Percentiles rank a stretch among this genome's conserved stretches.
phyloP scores from a whole-genome alignment of 176 grass and related monocot species.

The Rhynchospora tenuis region DNA sequence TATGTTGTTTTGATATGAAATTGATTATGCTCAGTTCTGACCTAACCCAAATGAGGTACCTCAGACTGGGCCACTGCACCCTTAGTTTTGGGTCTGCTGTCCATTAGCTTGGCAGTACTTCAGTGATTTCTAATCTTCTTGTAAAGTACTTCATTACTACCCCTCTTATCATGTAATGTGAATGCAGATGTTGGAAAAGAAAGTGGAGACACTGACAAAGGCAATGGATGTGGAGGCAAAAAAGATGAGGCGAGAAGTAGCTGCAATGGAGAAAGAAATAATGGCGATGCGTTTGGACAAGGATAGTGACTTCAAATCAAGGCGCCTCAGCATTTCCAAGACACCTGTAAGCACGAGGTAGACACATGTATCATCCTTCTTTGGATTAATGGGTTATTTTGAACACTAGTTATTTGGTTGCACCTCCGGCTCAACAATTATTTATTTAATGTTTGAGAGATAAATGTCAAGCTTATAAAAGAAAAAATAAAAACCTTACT shows the following conservation, averaged over 20 bases:
- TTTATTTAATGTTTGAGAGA: too few species aligned
- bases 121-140: neutral
- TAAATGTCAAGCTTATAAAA: too few species aligned
- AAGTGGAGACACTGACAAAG: slow-evolving; percentile 87
- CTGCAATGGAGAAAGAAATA: slow-evolving; percentile 86
- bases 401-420: too few species aligned
- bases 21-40: neutral
- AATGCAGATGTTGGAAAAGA: slow-evolving; percentile 77
- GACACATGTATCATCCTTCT: neutral
- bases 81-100: neutral
- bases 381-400: neutral
- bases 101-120: neutral
- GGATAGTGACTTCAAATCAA: slow-evolving; percentile 67
- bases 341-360: slow-evolving; percentile 56
- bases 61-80: too few species aligned
- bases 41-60: neutral
- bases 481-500: too few species aligned
- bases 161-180: neutral
- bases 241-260: slow-evolving; percentile 88
- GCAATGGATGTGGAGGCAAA: slow-evolving; percentile 97
- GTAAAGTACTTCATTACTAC: neutral
- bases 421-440: too few species aligned
- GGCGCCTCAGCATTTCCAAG: slow-evolving; percentile 56
- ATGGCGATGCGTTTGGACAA: slow-evolving; percentile 67
- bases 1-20: neutral